phyloP scores from a whole-genome alignment of 176 grass and related monocot genomes.

The Zea mays region Zm-B73-REFERENCE-NAM-5.0 NC_050105.1:140975501-140976000 shows the following conservation, averaged over 20 bases:
- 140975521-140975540: neutral
- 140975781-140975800: conserved; percentile 34
- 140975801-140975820: conserved; percentile 44
- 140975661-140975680: conserved; percentile 13
- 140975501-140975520: too few species aligned
- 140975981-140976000: neutral
- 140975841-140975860: conserved; percentile 80
- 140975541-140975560: neutral
- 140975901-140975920: conserved; percentile 64
- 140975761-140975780: conserved; percentile 39
- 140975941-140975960: neutral
- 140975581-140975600: neutral
- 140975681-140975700: conserved; percentile 4
- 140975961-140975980: too few species aligned
- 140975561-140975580: neutral
- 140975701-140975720: conserved; percentile 41
- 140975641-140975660: conserved; percentile 43
- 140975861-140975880: conserved; percentile 47
- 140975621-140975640: conserved; percentile 43
- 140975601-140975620: conserved; percentile 27
- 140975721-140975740: conserved; percentile 56
- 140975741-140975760: conserved; percentile 58
- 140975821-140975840: conserved; percentile 65
- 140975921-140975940: conserved; percentile 36
- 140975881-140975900: conserved; percentile 38